Percentiles rank a stretch among this genome's conserved stretches.
These are phyloP conservation scores for Tulasnella sp. DNA, from an alignment of 768 basidiomycete species.

Conservation along the genomic window DNA sequence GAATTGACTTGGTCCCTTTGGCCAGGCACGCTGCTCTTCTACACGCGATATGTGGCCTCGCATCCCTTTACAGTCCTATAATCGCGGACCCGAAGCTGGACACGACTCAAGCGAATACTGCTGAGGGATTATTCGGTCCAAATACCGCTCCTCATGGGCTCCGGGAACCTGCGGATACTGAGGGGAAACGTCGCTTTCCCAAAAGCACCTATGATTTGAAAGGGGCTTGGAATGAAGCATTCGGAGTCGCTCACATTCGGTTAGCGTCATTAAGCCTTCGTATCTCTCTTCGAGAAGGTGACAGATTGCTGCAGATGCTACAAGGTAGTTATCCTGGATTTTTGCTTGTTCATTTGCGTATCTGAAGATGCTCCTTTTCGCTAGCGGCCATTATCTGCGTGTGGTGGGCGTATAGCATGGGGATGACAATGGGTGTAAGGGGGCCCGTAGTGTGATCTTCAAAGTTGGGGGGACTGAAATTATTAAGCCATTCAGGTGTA, in stretches of 20 bases:
- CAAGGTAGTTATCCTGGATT: slow-evolving; percentile 8
- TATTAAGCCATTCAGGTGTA: not conserved
- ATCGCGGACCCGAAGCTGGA: slow-evolving; percentile 28
- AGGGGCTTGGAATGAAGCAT: not conserved
- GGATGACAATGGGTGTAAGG: not conserved
- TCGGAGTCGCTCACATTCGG: not conserved
- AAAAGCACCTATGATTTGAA: not conserved
- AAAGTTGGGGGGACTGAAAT: not conserved
- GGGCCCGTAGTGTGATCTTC: not conserved
- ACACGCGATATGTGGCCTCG: slow-evolving; percentile 28
- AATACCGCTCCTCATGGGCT: no score
- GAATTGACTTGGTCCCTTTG: not conserved
- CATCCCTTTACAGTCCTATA: slow-evolving; percentile 24
- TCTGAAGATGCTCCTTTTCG: not conserved
- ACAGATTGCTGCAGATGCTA: slow-evolving; percentile 4
- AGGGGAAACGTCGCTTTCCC: not conserved
- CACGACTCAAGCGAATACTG: slow-evolving; percentile 22
- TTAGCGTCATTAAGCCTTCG: not conserved
- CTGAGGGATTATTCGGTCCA: not conserved
- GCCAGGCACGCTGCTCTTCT: slow-evolving; percentile 6
- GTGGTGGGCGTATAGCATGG: slow-evolving; percentile 20
- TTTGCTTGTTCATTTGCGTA: not conserved
- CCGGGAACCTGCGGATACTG: not conserved
- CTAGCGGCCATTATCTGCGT: not conserved
- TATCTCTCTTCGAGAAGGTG: not conserved